phyloP scores from a whole-genome alignment of 305 asterid species.

The Vinca major region DNA sequence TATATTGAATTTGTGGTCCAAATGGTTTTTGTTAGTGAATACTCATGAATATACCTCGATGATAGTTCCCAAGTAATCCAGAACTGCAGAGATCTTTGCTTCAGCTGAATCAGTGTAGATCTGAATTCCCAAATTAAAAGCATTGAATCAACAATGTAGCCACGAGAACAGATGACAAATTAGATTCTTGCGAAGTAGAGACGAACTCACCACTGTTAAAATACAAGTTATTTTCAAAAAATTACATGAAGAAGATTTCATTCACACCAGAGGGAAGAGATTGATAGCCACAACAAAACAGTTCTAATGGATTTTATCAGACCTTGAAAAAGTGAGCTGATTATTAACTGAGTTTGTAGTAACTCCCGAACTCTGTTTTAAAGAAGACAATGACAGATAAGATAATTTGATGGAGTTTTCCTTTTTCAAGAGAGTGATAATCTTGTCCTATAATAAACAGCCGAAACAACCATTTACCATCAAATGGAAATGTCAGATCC shows the following conservation, averaged over 20 bases:
- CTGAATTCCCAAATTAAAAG: constrained; percentile 31
- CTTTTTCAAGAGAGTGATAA: not conserved
- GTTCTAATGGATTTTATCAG: too few species aligned
- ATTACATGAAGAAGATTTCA: not conserved
- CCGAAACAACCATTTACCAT: not conserved
- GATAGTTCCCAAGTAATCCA: constrained; percentile 83
- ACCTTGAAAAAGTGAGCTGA: not conserved
- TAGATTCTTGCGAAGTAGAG: not conserved
- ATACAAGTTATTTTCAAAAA: not conserved
- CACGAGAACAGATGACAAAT: not conserved
- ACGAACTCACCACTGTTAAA: constrained; percentile 2
- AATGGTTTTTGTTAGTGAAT: constrained; percentile 4
- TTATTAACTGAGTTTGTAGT: not conserved
- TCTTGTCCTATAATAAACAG: not conserved
- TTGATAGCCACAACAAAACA: not conserved
- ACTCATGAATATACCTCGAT: constrained; percentile 51
- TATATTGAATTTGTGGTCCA: not conserved
- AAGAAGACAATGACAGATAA: too few species aligned
- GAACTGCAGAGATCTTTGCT: constrained; percentile 88
- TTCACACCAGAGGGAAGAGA: too few species aligned
- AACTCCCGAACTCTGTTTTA: not conserved
- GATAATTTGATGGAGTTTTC: not conserved
- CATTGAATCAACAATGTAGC: not conserved
- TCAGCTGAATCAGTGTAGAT: constrained; percentile 74
- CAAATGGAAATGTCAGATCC: not conserved